Base-by-base conservation (phyloP, 2,329 filamentous ascomycete species). In the Aspergillus sojae region DNA sequence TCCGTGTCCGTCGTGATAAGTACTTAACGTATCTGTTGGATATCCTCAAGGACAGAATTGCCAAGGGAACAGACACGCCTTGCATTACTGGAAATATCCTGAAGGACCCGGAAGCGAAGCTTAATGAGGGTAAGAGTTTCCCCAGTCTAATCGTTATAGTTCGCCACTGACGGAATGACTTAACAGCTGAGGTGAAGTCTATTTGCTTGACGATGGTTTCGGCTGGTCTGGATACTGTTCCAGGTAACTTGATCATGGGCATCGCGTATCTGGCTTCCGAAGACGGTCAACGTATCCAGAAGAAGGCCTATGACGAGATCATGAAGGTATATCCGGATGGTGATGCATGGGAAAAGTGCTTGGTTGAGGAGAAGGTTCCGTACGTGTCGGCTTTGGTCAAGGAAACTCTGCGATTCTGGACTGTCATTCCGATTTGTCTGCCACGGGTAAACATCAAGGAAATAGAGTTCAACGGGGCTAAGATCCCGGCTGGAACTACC, bases 201-300 rank as follows among this genome's bases (percentile, higher is more conserved):
- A 92, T 95, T 68, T 92, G 91, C 74, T 78, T 95, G 28, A 93
- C 91, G 28, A 93, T 94, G 86, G 89, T 94, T 0, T 91, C 89
- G 1, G 92, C 91, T 0, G 92, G 92, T 21, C 85, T 94, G 19
- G 92, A 95, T 73, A 95, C 92, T 0, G 89, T 95, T 1, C 90
- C 92, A 0, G 90, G 88, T 12, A 94, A 93, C 65, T 79, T 94
- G 11, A 89, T 93, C 71, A 92, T 93, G 89, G 89, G 89, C 14
- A 86, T 94, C 52, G 92, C 90, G 2, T 92, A 91, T 69, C 84
- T 95, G 2, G 86, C 89, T n/a, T 88, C 86, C 0, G 77, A 84
- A 0, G 81, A 88, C 12, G 91, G 91, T 16, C 89, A 91, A 68
- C 81, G 84, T 3, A 89, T 94, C 64, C 92, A 95, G 76, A 78